Percentiles rank a stretch among this genome's conserved stretches.
phyloP scores from a whole-genome alignment of 139 green algal genomes.

The Ettlia oleoabundans region DNA sequence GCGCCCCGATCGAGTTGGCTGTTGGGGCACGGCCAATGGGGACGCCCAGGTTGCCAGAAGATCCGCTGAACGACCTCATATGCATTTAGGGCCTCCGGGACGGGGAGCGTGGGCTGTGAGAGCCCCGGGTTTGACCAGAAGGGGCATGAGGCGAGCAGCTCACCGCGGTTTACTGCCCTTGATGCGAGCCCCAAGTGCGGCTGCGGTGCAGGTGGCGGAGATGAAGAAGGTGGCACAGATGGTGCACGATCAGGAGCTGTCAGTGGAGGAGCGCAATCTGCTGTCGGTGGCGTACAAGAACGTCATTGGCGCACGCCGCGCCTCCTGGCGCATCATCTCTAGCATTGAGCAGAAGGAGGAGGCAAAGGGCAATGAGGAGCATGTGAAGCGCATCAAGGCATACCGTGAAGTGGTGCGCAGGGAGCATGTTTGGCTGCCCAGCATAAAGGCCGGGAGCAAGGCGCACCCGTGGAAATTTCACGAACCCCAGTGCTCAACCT shows the following conservation, averaged over 20 bases:
- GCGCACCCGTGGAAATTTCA: no score
- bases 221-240: constrained; percentile 97
- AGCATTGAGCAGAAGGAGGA: constrained; percentile 99
- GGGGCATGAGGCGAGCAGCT: no score
- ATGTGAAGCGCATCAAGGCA: constrained; percentile 93
- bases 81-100: background rate
- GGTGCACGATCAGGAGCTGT: constrained; percentile 93
- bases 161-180: background rate
- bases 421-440: no score
- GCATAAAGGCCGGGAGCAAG: no score
- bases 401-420: constrained; percentile 86
- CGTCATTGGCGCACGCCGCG: constrained; percentile 94
- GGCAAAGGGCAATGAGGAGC: constrained; percentile 96
- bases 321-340: constrained; percentile 98
- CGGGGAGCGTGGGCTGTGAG: background rate
- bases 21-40: background rate
- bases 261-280: constrained; percentile 98
- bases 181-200: background rate
- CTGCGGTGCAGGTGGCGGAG: constrained; percentile 72
- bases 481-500: no score
- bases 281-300: constrained; percentile 99
- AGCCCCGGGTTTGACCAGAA: constrained; percentile 17
- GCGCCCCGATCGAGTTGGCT: constrained; percentile 17
- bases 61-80: background rate
- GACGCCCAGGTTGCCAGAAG: background rate